These are phyloP conservation scores for Pichia rugopelliculosa DNA, from an alignment of 805 yeast species.

Conservation along the genomic window DNA sequence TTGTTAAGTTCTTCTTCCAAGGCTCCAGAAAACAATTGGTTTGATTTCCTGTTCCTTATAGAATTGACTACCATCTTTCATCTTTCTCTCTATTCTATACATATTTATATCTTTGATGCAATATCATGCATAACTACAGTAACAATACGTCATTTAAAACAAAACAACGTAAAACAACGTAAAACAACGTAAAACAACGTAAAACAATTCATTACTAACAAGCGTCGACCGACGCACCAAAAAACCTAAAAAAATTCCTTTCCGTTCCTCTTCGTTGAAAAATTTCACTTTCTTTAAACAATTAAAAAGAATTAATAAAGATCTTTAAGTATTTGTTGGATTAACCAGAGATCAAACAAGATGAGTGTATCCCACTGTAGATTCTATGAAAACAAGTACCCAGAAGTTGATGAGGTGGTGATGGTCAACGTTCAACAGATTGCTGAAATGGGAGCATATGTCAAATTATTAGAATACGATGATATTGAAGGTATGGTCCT, in stretches of 20 bases:
- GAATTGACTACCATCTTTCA: no score
- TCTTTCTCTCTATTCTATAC: neutral
- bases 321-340: neutral
- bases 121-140: neutral
- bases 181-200: no score
- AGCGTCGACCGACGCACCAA: neutral
- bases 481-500: constrained; percentile 98
- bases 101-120: neutral
- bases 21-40: constrained; percentile 64
- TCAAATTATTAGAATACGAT: constrained; percentile 91
- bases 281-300: neutral
- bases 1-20: constrained; percentile 65
- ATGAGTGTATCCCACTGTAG: constrained; percentile 91
- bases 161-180: no score
- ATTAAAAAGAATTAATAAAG: neutral
- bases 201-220: no score
- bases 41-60: constrained; percentile 14
- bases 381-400: constrained; percentile 96
- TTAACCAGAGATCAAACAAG: constrained; percentile 1
- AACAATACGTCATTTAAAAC: no score
- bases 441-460: constrained; percentile 99
- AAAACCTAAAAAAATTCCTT: neutral
- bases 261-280: neutral
- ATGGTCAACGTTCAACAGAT: constrained; percentile 98
- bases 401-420: constrained; percentile 97